These are phyloP conservation scores for Trichoderma harzianum DNA, from an alignment of 2,329 filamentous ascomycete species.

Conservation along the genomic window DNA sequence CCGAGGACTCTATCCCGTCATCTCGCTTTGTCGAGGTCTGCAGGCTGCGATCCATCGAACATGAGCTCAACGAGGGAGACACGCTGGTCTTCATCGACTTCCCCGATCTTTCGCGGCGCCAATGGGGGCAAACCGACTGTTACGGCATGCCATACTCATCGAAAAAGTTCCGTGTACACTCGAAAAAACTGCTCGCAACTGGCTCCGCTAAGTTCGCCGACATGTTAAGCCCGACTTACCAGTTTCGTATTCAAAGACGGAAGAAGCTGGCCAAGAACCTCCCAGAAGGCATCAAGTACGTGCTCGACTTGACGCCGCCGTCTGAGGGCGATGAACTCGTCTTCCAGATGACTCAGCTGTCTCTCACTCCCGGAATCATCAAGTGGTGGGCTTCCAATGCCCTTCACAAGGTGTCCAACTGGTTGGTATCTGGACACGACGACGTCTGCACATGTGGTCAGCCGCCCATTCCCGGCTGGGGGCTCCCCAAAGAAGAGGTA, in stretches of 20 bases:
- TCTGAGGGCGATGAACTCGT: slow-evolving; percentile 61
- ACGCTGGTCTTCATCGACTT: slow-evolving; percentile 45
- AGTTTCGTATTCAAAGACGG: slow-evolving; percentile 39
- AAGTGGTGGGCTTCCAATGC: slow-evolving; percentile 48
- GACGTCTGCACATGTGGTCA: slow-evolving; percentile 36
- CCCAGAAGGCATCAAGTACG: slow-evolving; percentile 49
- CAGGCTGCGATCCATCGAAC: slow-evolving; percentile 27
- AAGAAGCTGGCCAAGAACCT: slow-evolving; percentile 35
- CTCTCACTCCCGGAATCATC: slow-evolving; percentile 52
- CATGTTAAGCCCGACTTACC: slow-evolving; percentile 42
- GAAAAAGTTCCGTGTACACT: slow-evolving; percentile 43
- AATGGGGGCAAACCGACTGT: slow-evolving; percentile 31
- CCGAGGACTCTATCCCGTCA: background rate
- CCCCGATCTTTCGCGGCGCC: slow-evolving; percentile 24
- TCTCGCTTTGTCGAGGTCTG: slow-evolving; percentile 15
- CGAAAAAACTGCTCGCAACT: slow-evolving; percentile 44
- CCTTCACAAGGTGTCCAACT: slow-evolving; percentile 32
- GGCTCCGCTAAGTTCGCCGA: slow-evolving; percentile 46
- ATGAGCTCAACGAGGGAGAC: slow-evolving; percentile 37
- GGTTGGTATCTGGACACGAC: slow-evolving; percentile 40
- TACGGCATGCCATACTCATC: slow-evolving; percentile 33
- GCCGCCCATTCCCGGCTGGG: background rate
- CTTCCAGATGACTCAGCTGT: slow-evolving; percentile 55
- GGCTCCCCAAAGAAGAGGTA: background rate
- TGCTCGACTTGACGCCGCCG: slow-evolving; percentile 62